Conservation (phyloP, 805 yeast genomes). For the Starmerella kuoi region DNA sequence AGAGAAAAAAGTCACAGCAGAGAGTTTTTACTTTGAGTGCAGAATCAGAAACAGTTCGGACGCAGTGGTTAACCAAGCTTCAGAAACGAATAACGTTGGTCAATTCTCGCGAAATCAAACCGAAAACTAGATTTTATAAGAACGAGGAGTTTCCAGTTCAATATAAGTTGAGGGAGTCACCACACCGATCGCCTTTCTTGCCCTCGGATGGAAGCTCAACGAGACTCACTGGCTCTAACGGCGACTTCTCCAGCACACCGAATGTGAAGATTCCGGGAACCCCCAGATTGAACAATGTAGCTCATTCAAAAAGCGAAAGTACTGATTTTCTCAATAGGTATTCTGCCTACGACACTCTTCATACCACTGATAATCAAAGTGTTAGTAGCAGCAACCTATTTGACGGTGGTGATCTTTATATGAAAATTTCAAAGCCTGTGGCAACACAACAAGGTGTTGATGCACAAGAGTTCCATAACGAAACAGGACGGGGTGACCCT, state of each 20-base stretch:
- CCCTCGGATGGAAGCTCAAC: neutral
- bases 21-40: slow-evolving; percentile 7
- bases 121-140: neutral
- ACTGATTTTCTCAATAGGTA: neutral
- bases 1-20: neutral
- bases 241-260: neutral
- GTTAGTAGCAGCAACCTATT: neutral
- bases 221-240: neutral
- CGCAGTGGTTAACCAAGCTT: slow-evolving; percentile 10
- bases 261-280: neutral
- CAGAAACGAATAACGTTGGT: slow-evolving; percentile 1
- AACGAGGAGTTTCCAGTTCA: neutral
- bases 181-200: neutral
- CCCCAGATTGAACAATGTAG: neutral
- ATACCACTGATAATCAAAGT: neutral
- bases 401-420: neutral
- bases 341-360: neutral
- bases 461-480: neutral
- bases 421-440: neutral
- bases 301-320: neutral
- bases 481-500: too few relatives aligned
- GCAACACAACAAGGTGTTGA: neutral
- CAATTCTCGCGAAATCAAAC: neutral
- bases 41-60: slow-evolving; percentile 6
- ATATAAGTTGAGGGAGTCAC: neutral